Conservation (phyloP, 2,329 filamentous ascomycete species). For the Reticulascus tulasneorum region DNA sequence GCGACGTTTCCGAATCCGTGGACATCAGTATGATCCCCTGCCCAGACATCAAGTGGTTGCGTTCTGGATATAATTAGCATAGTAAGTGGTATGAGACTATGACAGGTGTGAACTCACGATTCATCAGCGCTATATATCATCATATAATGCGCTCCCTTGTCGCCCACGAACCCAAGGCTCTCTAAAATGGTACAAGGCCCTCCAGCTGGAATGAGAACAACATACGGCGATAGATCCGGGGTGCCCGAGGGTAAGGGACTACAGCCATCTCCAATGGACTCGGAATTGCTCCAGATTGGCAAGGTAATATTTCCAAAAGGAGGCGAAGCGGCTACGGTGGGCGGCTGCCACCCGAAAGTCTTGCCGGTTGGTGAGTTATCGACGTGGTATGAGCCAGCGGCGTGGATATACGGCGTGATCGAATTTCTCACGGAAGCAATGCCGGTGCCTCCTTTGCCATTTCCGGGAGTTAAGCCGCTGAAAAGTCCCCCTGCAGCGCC, state of each 20-base stretch:
- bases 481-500: conserved; percentile 27
- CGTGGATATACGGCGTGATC: conserved; percentile 11
- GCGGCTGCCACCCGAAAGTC: conserved; percentile 22
- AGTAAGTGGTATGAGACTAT: too few species aligned
- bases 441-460: conserved; percentile 17
- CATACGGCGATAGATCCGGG: conserved; percentile 32
- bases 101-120: too few species aligned
- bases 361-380: too few species aligned
- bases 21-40: conserved; percentile 43
- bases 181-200: conserved; percentile 52
- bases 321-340: conserved; percentile 17
- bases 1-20: conserved; percentile 28
- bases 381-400: background rate
- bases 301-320: conserved; percentile 22
- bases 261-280: conserved; percentile 20
- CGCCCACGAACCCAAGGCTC: conserved; percentile 50
- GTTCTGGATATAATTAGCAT: too few species aligned
- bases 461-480: conserved; percentile 15
- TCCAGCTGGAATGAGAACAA: conserved; percentile 40
- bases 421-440: conserved; percentile 17
- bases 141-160: conserved; percentile 55
- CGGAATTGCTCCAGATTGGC: conserved; percentile 8
- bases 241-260: conserved; percentile 16
- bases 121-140: conserved; percentile 49
- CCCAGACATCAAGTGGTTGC: too few species aligned